These are phyloP conservation scores for Melastoma candidum DNA, from an alignment of 441 rosid species.

Conservation along the genomic window DNA sequence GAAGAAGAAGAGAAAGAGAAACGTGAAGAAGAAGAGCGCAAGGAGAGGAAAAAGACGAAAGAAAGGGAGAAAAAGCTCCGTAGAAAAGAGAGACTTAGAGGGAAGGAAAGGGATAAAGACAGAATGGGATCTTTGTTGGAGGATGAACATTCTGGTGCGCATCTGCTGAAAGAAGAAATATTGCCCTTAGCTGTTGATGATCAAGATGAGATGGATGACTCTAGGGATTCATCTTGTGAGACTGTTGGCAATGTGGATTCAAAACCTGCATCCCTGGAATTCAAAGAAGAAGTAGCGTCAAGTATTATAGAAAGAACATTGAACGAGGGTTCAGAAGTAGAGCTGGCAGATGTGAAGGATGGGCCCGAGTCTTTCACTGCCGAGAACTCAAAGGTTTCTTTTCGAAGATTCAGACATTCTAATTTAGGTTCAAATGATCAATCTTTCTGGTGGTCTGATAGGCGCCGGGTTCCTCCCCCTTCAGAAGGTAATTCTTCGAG, in stretches of 20 bases:
- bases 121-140: conserved; percentile 24
- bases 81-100: conserved; percentile 80
- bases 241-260: conserved; percentile 37
- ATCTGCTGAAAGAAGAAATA: conserved; percentile 38
- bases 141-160: conserved; percentile 23
- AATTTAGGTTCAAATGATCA: conserved; percentile 50
- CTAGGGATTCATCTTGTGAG: conserved; percentile 24
- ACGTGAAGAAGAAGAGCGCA: conserved; percentile 90
- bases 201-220: conserved; percentile 25
- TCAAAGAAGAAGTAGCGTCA: conserved; percentile 28
- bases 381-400: conserved; percentile 44
- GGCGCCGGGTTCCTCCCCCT: conserved; percentile 32
- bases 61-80: conserved; percentile 29
- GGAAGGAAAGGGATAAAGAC: conserved; percentile 53
- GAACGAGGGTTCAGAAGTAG: conserved; percentile 42
- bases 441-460: conserved; percentile 54
- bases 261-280: conserved; percentile 45
- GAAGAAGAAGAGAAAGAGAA: conserved; percentile 98
- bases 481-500: conserved; percentile 40
- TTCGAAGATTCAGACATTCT: conserved; percentile 40
- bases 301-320: conserved; percentile 30
- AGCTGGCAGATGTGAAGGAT: conserved; percentile 37
- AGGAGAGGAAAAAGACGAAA: conserved; percentile 3
- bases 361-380: conserved; percentile 36
- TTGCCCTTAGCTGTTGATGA: conserved; percentile 37